Conservation (phyloP, 441 rosid genomes). For the Populus hybrid region DNA sequence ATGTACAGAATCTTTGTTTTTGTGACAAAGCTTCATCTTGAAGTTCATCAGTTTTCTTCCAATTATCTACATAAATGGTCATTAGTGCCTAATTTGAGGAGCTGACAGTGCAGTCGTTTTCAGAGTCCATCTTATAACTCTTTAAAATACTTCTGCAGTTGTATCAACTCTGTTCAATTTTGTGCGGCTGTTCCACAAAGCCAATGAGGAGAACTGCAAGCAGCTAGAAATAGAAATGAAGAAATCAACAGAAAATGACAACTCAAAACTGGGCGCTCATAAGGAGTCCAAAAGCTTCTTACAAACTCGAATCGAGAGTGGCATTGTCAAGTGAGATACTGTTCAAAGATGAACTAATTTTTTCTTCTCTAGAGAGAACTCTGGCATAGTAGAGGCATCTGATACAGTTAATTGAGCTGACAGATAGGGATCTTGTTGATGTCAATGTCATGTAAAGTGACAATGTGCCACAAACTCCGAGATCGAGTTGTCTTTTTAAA, state of each 20-base stretch:
- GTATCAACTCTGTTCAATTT: constrained; percentile 73
- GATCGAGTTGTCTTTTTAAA: constrained; percentile 6
- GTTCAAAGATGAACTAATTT: constrained; percentile 1
- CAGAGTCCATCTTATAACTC: neutral
- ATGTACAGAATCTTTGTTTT: neutral
- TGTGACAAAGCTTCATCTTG: neutral
- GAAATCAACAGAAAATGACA: constrained; percentile 48
- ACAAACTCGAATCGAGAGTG: constrained; percentile 18
- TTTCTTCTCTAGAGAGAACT: constrained; percentile 3
- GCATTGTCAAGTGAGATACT: constrained; percentile 25
- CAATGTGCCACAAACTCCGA: neutral
- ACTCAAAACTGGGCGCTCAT: constrained; percentile 36
- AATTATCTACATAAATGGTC: neutral
- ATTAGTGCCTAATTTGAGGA: neutral
- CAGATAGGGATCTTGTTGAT: neutral
- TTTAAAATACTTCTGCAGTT: constrained; percentile 41
- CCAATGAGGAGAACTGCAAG: constrained; percentile 77
- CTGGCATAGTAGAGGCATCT: neutral
- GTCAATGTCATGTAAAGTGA: neutral
- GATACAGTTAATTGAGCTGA: neutral
- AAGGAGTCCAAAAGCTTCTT: constrained; percentile 32
- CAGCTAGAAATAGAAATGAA: constrained; percentile 66
- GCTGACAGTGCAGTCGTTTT: neutral
- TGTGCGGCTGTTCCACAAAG: constrained; percentile 70
- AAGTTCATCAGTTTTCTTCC: neutral